Percentiles rank a stretch among this genome's conserved stretches.
Evolutionary conservation across 164 flowering plant species (phyloP).

Genomic region (Magnolia officinalis): DNA sequence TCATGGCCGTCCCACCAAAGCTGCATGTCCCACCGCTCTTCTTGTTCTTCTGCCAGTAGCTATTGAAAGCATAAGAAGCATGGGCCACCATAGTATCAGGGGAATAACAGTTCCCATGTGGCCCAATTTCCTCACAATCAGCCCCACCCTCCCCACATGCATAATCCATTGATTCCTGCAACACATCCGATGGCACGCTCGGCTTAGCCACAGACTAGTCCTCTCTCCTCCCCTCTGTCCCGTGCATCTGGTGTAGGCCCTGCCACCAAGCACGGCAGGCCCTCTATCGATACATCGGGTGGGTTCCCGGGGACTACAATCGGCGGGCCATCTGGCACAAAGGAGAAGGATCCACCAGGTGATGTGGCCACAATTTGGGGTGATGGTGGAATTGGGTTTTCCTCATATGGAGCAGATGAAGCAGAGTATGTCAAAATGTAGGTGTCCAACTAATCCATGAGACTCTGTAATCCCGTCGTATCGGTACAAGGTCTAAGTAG

Average conservation of each 20-base stretch:
- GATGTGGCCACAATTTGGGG: conserved; percentile 16
- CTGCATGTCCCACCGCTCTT: conserved; percentile 74
- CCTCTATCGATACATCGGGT: conserved; percentile 19
- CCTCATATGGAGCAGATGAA: conserved; percentile 45
- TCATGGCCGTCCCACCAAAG: conserved; percentile 92
- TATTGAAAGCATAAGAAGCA: conserved; percentile 93
- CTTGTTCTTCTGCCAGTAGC: conserved; percentile 89
- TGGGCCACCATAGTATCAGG: conserved; percentile 75
- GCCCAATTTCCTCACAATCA: conserved; percentile 65
- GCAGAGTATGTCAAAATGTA: too few species aligned
- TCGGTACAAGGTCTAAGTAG: too few species aligned
- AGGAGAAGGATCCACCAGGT: conserved; percentile 20
- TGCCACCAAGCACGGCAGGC: conserved; percentile 36
- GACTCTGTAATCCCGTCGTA: too few species aligned
- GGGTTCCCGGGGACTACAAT: conserved; percentile 30
- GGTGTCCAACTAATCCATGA: too few species aligned
- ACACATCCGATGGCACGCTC: conserved; percentile 61
- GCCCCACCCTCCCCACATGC: conserved; percentile 93
- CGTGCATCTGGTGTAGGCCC: conserved; percentile 39
- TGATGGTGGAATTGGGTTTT: conserved; percentile 44
- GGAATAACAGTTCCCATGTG: conserved; percentile 62
- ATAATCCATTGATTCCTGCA: conserved; percentile 81
- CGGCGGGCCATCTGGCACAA: conserved; percentile 16
- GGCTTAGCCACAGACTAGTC: conserved; percentile 88
- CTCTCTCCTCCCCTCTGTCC: conserved; percentile 17